These are phyloP conservation scores for Solanum sitiens DNA, from an alignment of 257 asterid species.

Conservation along the genomic window DNA sequence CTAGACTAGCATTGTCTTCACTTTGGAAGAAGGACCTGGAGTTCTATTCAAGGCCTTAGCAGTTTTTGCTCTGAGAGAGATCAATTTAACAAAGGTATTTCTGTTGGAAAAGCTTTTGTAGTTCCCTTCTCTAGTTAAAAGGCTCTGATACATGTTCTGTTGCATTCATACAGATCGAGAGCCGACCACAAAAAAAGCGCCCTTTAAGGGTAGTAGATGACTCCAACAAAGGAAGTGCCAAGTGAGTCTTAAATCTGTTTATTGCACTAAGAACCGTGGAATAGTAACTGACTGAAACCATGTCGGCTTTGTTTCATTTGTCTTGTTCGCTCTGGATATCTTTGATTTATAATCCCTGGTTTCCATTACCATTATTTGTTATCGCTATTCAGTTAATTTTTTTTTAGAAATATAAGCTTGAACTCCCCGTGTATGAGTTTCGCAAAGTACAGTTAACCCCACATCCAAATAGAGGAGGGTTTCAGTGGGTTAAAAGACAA, in stretches of 20 bases:
- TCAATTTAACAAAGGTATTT: slow-evolving; percentile 76
- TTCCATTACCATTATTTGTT: neutral
- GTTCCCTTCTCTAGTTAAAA: neutral
- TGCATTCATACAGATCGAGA: slow-evolving; percentile 57
- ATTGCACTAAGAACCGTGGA: neutral
- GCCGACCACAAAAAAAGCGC: slow-evolving; percentile 79
- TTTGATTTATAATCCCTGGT: neutral
- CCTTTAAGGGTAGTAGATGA: slow-evolving; percentile 88
- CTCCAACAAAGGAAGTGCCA: slow-evolving; percentile 61
- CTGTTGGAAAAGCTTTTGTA: neutral
- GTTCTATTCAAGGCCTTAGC: slow-evolving; percentile 92
- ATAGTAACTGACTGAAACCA: neutral
- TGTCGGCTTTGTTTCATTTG: neutral
- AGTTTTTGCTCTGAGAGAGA: slow-evolving; percentile 75
- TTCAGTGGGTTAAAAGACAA: neutral
- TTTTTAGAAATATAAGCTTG: neutral
- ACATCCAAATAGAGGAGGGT: neutral
- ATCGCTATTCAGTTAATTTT: neutral
- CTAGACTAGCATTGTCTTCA: slow-evolving; percentile 89
- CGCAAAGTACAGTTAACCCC: neutral
- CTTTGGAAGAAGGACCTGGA: slow-evolving; percentile 95
- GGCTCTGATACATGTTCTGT: neutral
- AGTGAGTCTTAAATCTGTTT: slow-evolving; percentile 34
- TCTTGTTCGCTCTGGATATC: neutral
- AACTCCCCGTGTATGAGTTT: neutral